phyloP scores from a whole-genome alignment of 2,329 filamentous ascomycete species.

The Calonectria fujianensis region DNA sequence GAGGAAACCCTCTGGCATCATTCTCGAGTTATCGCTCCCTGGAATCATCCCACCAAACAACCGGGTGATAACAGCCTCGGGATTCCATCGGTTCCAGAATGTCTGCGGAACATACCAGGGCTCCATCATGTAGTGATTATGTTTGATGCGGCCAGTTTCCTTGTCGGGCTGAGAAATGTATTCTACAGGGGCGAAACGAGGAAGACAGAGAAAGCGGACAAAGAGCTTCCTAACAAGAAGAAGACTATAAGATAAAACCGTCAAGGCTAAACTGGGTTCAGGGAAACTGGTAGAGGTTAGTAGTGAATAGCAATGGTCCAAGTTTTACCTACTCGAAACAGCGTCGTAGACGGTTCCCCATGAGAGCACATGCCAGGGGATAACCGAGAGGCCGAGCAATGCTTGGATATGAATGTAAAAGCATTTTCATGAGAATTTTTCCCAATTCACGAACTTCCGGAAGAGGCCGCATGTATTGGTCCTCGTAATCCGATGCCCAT shows the following conservation, averaged over 20 bases:
- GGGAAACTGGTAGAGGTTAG: conserved; percentile 61
- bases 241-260: conserved; percentile 65
- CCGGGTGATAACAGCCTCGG: conserved; percentile 68
- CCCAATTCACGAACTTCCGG: conserved; percentile 71
- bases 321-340: conserved; percentile 77
- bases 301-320: not conserved
- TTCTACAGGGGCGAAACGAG: conserved; percentile 68
- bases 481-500: conserved; percentile 76
- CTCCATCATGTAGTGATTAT: conserved; percentile 73
- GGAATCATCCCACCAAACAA: conserved; percentile 67
- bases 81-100: conserved; percentile 78
- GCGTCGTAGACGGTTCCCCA: conserved; percentile 78
- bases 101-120: conserved; percentile 80
- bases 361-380: conserved; percentile 73
- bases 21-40: conserved; percentile 61
- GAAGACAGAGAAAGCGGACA: conserved; percentile 76
- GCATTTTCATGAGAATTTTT: conserved; percentile 74
- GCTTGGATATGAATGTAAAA: conserved; percentile 73
- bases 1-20: conserved; percentile 70
- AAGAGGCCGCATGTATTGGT: conserved; percentile 73
- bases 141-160: conserved; percentile 71
- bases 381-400: conserved; percentile 67
- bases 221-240: conserved; percentile 72
- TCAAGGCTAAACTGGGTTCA: conserved; percentile 63
- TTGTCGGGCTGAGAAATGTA: conserved; percentile 69